Conservation (phyloP, 2,329 filamentous ascomycete genomes). For the Hyphodiscus sp. region DNA sequence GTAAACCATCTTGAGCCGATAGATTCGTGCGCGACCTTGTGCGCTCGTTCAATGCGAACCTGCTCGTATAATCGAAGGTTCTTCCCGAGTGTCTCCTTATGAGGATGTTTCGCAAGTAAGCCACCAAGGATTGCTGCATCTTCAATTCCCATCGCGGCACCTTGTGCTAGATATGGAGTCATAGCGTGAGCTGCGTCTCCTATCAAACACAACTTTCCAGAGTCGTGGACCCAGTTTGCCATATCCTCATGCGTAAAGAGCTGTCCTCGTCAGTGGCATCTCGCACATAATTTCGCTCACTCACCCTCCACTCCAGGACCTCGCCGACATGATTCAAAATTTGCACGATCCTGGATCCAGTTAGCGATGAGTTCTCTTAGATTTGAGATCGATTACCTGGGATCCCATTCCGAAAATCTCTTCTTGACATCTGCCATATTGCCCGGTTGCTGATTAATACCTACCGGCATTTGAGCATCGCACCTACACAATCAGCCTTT, state of each 20-base stretch:
- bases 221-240: constrained; percentile 12
- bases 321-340: constrained; percentile 34
- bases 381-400: constrained; percentile 38
- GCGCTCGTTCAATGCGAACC: constrained; percentile 4
- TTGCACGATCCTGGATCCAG: constrained; percentile 33
- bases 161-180: constrained; percentile 39
- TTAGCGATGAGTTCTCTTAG: constrained; percentile 33
- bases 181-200: constrained; percentile 40
- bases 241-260: constrained; percentile 14
- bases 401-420: constrained; percentile 28
- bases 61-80: not conserved
- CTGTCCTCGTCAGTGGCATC: not conserved
- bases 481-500: constrained; percentile 3
- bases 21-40: constrained; percentile 12
- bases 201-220: constrained; percentile 32
- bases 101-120: constrained; percentile 9
- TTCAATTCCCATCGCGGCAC: constrained; percentile 31
- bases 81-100: constrained; percentile 6
- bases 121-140: constrained; percentile 14
- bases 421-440: constrained; percentile 9
- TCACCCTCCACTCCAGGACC: constrained; percentile 36
- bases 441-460: constrained; percentile 11
- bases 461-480: constrained; percentile 15
- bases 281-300: constrained; percentile 11
- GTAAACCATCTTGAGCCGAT: constrained; percentile 17